These are phyloP conservation scores for Trichopus zeylanicus DNA, from an alignment of 116 monocot species.

Conservation along the genomic window DNA sequence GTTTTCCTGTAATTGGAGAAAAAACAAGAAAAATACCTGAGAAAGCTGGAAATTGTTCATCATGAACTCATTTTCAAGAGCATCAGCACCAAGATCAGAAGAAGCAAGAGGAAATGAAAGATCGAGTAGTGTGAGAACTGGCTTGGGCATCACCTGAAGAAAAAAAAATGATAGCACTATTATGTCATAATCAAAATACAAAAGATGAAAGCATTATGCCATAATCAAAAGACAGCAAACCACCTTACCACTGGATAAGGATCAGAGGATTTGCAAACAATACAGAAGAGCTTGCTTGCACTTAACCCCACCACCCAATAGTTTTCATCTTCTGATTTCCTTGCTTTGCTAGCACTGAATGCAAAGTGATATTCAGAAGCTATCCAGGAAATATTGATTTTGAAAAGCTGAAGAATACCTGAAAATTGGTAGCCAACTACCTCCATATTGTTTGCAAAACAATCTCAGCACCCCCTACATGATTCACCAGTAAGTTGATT, in stretches of 20 bases:
- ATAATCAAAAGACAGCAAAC: not conserved
- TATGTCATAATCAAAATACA: not conserved
- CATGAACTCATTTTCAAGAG: constrained; percentile 85
- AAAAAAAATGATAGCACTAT: constrained; percentile 6
- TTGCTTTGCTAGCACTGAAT: constrained; percentile 67
- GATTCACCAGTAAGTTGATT: constrained; percentile 4
- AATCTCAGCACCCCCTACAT: constrained; percentile 77
- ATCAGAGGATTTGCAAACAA: constrained; percentile 80
- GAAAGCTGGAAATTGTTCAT: constrained; percentile 56
- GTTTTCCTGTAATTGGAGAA: not conserved
- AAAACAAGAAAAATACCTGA: constrained; percentile 39
- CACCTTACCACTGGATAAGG: constrained; percentile 55
- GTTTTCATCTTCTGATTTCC: constrained; percentile 76
- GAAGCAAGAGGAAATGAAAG: constrained; percentile 80
- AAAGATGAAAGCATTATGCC: not conserved
- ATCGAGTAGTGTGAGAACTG: constrained; percentile 61
- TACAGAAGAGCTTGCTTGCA: constrained; percentile 76
- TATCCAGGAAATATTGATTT: not conserved
- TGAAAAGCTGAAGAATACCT: constrained; percentile 35
- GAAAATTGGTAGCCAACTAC: constrained; percentile 90
- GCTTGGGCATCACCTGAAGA: constrained; percentile 84
- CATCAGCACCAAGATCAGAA: constrained; percentile 84
- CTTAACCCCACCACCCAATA: constrained; percentile 86
- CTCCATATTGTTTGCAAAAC: constrained; percentile 62
- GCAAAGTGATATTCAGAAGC: not conserved